phyloP scores from a whole-genome alignment of 805 yeast species.

The Saccharomycopsis guyanensis region DNA sequence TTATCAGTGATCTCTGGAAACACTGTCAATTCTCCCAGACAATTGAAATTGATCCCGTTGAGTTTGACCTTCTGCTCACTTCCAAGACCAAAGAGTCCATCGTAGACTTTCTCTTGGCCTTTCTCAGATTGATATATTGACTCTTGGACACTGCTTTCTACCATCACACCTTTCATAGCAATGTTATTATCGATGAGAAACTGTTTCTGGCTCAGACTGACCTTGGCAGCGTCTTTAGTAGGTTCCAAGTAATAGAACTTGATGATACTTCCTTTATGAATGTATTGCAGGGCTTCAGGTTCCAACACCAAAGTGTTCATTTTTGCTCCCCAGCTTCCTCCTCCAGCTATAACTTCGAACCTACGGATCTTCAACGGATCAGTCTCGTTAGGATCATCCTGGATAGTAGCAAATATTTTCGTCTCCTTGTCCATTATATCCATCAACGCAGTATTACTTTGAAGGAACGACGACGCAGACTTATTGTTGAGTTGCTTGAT shows the following conservation, averaged over 20 bases:
- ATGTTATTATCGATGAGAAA: not conserved
- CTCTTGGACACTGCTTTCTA: not conserved
- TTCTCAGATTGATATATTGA: not conserved
- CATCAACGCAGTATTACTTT: conserved; percentile 14
- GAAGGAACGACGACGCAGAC: conserved; percentile 19
- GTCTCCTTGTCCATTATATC: conserved; percentile 13
- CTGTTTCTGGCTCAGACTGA: conserved; percentile 23
- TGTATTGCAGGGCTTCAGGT: conserved; percentile 30
- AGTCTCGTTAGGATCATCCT: not conserved
- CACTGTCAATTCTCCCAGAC: conserved; percentile 12
- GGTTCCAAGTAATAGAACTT: conserved; percentile 8
- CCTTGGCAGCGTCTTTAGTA: conserved; percentile 9
- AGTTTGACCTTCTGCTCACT: conserved; percentile 16
- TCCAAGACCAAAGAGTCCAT: conserved; percentile 18
- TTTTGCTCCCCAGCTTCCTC: conserved; percentile 45
- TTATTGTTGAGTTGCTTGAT: conserved; percentile 10
- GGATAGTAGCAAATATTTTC: conserved; percentile 10
- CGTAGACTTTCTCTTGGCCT: not conserved
- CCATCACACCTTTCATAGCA: conserved; percentile 2
- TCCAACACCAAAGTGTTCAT: conserved; percentile 37
- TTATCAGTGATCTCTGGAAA: too few species aligned
- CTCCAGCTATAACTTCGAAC: conserved; percentile 42
- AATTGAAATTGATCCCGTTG: conserved; percentile 9
- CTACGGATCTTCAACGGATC: conserved; percentile 18
- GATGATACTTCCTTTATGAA: conserved; percentile 5